Evolutionary conservation across 306 rosid genomes (phyloP), one percentile per base, ranked within the genome.

Genomic region (Cucurbita ficifolia): DNA sequence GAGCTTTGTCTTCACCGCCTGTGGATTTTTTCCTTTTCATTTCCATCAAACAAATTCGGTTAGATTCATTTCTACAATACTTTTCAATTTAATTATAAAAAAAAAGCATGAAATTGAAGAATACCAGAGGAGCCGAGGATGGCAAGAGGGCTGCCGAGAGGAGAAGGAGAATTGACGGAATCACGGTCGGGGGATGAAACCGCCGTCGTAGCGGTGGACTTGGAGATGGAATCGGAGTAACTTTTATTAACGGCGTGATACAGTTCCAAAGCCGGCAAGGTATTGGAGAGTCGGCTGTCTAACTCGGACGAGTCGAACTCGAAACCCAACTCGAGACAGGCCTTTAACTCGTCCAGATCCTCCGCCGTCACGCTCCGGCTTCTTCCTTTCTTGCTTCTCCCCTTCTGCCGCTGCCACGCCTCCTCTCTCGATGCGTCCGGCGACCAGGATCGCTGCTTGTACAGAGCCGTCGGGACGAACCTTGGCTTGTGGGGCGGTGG

Each of bases 251-350:
- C 83, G 1, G 90, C 88, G n/a, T 78, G 84, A 77, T 81, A 92
- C 7, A 87, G 40, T 58, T 76, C 86, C 78, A 89, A 70, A 14
- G 96, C 95, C 0, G 96, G 96, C 21, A 92, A 78, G 0, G 95
- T 84, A 5, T 78, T 9, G 5, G 84, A 77, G 0, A 92, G 79
- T 8, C 87, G 87, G 18, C 76, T 83, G 80, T 89, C 88, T 2
- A 78, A 22, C 21, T 86, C 85, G 1, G 84, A 82, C 17, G 96
- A 86, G 49, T 88, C 89, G 74, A 89, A 88, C 65, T 90, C 79
- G 54, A 84, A 84, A 5, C 97, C 97, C 40, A 92, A 87, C 52
- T 89, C 97, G 19, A 92, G 42, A 79, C 97, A 92, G 4, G 89
- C 97, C 29, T 89, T 92, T 38, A 92, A 74, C 48, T 92, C 97